Conservation (phyloP, 768 basidiomycete genomes). For the Vishniacozyma victoriae region DNA sequence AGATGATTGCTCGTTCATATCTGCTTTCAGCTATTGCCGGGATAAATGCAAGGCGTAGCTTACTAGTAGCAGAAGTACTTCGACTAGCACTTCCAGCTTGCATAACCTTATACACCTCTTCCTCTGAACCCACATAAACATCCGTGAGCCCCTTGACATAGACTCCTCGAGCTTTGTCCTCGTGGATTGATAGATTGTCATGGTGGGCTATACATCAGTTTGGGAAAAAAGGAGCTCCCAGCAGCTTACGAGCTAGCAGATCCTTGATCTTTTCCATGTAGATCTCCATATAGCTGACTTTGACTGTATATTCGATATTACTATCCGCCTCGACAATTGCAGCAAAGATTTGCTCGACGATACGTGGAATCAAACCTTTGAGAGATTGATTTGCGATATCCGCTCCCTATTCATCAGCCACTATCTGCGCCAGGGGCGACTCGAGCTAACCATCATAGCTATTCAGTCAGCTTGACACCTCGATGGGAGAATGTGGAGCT, state of each 20-base stretch:
- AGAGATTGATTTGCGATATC: conserved; percentile 92
- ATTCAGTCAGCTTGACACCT: neutral
- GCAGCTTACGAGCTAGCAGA: conserved; percentile 78
- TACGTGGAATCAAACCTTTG: conserved; percentile 94
- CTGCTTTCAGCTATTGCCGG: conserved; percentile 51
- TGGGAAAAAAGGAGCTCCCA: neutral
- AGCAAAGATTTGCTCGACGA: conserved; percentile 98
- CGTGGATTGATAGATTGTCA: conserved; percentile 96
- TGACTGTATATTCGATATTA: conserved; percentile 95
- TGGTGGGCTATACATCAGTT: conserved; percentile 66
- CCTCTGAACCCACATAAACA: conserved; percentile 92
- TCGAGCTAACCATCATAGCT: conserved; percentile 83
- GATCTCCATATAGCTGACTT: conserved; percentile 99
- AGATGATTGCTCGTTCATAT: conserved; percentile 99
- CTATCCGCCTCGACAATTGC: conserved; percentile 93
- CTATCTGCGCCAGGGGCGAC: neutral
- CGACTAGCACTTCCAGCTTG: conserved; percentile 85
- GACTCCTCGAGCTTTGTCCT: conserved; percentile 94
- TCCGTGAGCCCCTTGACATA: conserved; percentile 97
- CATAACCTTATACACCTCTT: conserved; percentile 99
- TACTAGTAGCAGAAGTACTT: conserved; percentile 90
- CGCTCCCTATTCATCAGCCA: conserved; percentile 61
- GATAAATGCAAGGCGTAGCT: conserved; percentile 43
- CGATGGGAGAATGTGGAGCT: conserved; percentile 1
- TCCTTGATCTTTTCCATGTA: conserved; percentile 95